Percentiles rank a stretch among this genome's conserved stretches.
Evolutionary conservation across 2,329 filamentous ascomycete genomes (phyloP).

Genomic region (Penicillium fuscoglaucum): DNA sequence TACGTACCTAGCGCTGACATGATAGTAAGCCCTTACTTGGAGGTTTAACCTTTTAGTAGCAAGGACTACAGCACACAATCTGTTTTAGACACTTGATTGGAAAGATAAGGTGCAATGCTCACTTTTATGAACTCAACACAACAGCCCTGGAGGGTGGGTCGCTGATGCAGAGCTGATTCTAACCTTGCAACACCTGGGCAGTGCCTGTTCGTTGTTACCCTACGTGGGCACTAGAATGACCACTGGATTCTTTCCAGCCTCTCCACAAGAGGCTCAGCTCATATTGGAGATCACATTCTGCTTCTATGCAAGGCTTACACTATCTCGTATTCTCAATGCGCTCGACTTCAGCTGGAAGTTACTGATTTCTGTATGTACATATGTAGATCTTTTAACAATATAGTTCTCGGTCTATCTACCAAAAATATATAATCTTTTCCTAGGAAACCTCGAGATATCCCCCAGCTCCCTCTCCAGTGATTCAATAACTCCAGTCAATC

Average conservation of each 20-base stretch:
- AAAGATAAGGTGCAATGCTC: conserved; percentile 6
- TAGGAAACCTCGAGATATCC: neutral
- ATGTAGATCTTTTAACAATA: neutral
- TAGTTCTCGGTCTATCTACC: neutral
- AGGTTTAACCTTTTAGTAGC: neutral
- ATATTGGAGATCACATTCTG: conserved; percentile 2
- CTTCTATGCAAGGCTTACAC: neutral
- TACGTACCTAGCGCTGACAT: neutral
- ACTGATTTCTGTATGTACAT: neutral
- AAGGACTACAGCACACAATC: neutral
- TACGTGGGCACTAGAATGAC: neutral
- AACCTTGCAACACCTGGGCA: neutral
- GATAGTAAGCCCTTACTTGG: neutral
- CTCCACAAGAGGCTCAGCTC: conserved; percentile 9
- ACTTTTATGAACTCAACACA: conserved; percentile 1
- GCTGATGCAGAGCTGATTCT: neutral
- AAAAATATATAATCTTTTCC: neutral
- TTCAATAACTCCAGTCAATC: neutral
- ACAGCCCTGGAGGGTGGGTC: neutral
- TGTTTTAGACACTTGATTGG: neutral
- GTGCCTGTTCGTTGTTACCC: neutral
- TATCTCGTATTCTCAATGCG: conserved; percentile 11
- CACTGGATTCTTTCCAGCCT: neutral
- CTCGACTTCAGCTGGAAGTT: neutral
- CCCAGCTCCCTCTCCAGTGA: neutral